Evolutionary conservation across 345 rosid species (phyloP), one percentile per base, ranked within the genome.

Genomic region (Isatis tinctoria): DNA sequence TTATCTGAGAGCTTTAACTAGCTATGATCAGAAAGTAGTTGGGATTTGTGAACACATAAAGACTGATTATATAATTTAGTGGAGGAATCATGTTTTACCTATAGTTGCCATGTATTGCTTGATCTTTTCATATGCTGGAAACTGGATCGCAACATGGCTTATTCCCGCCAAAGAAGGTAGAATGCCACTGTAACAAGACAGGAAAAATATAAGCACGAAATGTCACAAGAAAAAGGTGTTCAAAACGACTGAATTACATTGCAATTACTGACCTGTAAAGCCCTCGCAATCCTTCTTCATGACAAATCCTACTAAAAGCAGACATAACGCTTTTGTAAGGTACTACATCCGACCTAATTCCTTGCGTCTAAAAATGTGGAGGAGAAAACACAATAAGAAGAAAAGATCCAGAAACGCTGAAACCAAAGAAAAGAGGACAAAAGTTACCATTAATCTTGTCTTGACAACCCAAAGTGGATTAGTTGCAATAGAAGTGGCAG

Each of bases 381-480:
- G 56, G 62, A 75, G 41, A 70, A 30, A 13, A 45, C 33, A 39
- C 8, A 44, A 26, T 11, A 59, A 57, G 18, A 36, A 57, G 20
- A 37, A 27, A 14, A 7, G 3, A 27, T 35, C 8, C 10, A 74
- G 4, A 6, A 39, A 36, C 18, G 32, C 52, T 65, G 63, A 59
- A 57, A 56, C 70, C 40, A 40, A 51, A 54, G 60, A 59, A 59
- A 49, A 40, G 41, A 65, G 40, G 53, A 32, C 16, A 48, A 56
- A 32, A 83, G 88, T 76, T 68, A 92, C 99, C 86, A 92, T 96
- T 67, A 92, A 88, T 72, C 99, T 87, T 72, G 97, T 95, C 86
- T 95, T 92, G 73, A 95, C 99, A 82, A 92, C 99, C 99, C 99
- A 95, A 66, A 95, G 81, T 44, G 99, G 99, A 78, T 92, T 95